Evolutionary conservation across 148 eudicot species (phyloP), one percentile per base, ranked within the genome.

Genomic region (Beta vulgaris): DNA sequence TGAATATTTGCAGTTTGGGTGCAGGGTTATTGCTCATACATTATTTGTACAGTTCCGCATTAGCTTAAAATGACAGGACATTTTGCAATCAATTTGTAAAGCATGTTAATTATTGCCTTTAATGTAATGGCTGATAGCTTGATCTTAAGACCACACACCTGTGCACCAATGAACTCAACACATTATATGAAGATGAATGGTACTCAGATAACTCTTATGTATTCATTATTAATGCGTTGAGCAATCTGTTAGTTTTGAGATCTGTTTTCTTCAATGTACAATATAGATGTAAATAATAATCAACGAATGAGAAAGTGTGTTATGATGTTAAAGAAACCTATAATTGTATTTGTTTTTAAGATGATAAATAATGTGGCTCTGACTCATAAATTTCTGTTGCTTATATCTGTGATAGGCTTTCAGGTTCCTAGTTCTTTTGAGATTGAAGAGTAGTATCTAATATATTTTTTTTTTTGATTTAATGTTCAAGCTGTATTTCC

Each of bases 401-500:
- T 69, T 49, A 29, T n/a, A 26, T 4, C 25, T 40, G 16, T 14
- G 2, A 40, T 12, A 25, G 49, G 49, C 44, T 49, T 66, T 23
- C 26, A 66, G 8, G 49, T 64, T 18, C 9, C 14, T 32, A 21
- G 29, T 18, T 65, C 72, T 65, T 35, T 60, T 75, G 63, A 28
- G 26, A 7, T 68, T 58, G 26, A 40, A 73, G 67, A 6, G 77
- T 40, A 46, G 26, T 73, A 12, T 39, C 46, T n/a, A 48, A 28
- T 60, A 43, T n/a, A 62, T 49, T 62, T 73, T 46, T 73, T 34
- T 65, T 46, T 73, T 34, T 65, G 28, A 46, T 49, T 31, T 34
- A 29, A 49, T 62, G 16, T 35, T 9, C 15, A 68, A 73, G 19
- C 81, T 65, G 36, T 34, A 78, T 81, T 67, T 31, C 36, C 58